phyloP scores from a whole-genome alignment of 805 yeast genomes.

The Lachancea nothofagi region DNA sequence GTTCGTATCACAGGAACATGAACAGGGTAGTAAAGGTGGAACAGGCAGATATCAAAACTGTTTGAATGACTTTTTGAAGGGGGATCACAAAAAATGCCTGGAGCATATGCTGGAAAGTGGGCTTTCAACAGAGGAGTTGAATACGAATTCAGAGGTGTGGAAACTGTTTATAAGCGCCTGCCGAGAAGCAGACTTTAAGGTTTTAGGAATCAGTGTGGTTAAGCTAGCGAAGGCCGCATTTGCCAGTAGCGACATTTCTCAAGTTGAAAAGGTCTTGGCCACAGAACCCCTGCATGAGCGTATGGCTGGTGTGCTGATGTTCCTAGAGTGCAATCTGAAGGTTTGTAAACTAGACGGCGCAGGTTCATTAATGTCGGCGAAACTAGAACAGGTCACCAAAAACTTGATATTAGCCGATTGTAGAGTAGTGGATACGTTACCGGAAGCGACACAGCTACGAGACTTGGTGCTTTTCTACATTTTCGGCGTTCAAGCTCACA shows the following conservation, averaged over 20 bases:
- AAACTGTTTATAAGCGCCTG: conserved; percentile 17
- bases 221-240: conserved; percentile 35
- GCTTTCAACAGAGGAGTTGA: conserved; percentile 11
- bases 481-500: conserved; percentile 15
- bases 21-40: background rate
- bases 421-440: background rate
- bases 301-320: background rate
- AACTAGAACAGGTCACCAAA: background rate
- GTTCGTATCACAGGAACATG: conserved; percentile 7
- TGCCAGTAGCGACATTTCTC: conserved; percentile 39
- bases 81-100: conserved; percentile 19
- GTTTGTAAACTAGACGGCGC: background rate
- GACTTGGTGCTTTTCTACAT: conserved; percentile 14
- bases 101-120: conserved; percentile 19
- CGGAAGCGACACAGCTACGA: conserved; percentile 4
- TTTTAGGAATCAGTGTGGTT: conserved; percentile 14
- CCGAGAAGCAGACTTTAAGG: conserved; percentile 14
- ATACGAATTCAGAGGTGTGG: conserved; percentile 7
- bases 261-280: background rate
- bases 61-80: conserved; percentile 17
- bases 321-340: conserved; percentile 1
- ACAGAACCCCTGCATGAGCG: conserved; percentile 4
- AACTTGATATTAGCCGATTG: background rate
- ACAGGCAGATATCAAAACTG: background rate
- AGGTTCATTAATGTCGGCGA: background rate